Conservation (phyloP, 495 filamentous ascomycete species). For the Alectoria sarmentosa region DNA sequence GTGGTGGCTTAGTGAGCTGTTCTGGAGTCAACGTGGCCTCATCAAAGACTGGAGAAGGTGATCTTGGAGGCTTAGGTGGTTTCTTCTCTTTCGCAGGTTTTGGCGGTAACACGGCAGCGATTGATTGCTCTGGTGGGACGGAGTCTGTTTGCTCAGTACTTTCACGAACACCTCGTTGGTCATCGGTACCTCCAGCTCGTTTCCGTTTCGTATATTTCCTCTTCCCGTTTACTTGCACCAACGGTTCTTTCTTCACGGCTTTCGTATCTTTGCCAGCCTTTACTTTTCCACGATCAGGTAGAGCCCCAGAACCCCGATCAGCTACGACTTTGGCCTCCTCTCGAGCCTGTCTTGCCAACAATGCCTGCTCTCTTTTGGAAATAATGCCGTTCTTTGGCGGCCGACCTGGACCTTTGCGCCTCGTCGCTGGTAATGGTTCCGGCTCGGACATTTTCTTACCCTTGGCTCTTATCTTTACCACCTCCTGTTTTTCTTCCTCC, state of each 20-base stretch:
- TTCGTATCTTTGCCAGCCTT: constrained; percentile 51
- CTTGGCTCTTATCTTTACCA: constrained; percentile 13
- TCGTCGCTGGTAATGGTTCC: constrained; percentile 44
- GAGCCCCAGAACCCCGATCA: constrained; percentile 40
- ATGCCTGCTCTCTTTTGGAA: constrained; percentile 73
- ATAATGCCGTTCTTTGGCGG: constrained; percentile 91
- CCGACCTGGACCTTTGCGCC: constrained; percentile 75
- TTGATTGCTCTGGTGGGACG: constrained; percentile 36
- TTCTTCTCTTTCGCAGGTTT: constrained; percentile 43
- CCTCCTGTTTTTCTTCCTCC: constrained; percentile 31
- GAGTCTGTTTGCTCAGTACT: constrained; percentile 34
- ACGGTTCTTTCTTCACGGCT: constrained; percentile 45
- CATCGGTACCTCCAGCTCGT: constrained; percentile 44
- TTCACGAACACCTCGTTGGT: constrained; percentile 40
- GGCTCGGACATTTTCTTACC: constrained; percentile 29
- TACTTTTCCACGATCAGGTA: constrained; percentile 44
- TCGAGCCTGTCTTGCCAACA: constrained; percentile 57
- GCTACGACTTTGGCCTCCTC: constrained; percentile 42
- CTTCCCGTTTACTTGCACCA: constrained; percentile 60
- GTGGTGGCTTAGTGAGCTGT: constrained; percentile 73
- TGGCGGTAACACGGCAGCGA: constrained; percentile 40
- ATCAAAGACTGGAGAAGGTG: constrained; percentile 65
- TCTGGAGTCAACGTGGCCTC: constrained; percentile 74
- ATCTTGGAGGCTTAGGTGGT: constrained; percentile 43
- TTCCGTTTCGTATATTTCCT: constrained; percentile 75